phyloP scores from a whole-genome alignment of 1,284 basidiomycete genomes.

The Moesziomyces antarcticus region DNA sequence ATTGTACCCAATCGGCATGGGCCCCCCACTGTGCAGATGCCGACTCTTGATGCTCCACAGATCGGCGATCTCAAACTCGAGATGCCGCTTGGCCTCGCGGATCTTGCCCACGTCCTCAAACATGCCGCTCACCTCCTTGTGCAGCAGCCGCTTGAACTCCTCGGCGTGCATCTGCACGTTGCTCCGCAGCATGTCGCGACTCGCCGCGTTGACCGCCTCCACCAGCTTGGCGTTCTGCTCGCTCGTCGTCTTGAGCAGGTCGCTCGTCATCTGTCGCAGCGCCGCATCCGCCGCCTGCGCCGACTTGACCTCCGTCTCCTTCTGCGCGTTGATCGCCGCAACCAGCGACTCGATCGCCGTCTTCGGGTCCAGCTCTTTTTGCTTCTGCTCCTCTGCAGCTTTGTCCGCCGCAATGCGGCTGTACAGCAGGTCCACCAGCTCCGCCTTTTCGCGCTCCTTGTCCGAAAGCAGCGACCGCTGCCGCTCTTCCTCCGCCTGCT shows the following conservation, averaged over 20 bases:
- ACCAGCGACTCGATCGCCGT: conserved; percentile 60
- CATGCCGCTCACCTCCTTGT: conserved; percentile 53
- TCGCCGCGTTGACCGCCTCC: conserved; percentile 51
- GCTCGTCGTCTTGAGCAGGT: conserved; percentile 42
- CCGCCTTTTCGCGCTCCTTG: conserved; percentile 47
- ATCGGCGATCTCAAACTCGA: conserved; percentile 60
- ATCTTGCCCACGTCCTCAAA: conserved; percentile 65
- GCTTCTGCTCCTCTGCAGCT: conserved; percentile 30
- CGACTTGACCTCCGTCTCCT: conserved; percentile 37
- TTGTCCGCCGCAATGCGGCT: conserved; percentile 34
- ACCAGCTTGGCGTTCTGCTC: conserved; percentile 57
- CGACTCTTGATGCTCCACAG: conserved; percentile 55
- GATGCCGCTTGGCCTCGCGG: conserved; percentile 51
- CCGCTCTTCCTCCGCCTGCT: conserved; percentile 25
- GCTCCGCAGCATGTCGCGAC: conserved; percentile 53
- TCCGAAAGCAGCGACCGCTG: conserved; percentile 21
- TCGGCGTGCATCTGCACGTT: conserved; percentile 58
- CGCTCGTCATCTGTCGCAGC: conserved; percentile 45
- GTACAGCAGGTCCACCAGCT: conserved; percentile 48
- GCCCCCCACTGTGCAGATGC: conserved; percentile 20
- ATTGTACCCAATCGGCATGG: conserved; percentile 14
- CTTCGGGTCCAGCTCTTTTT: conserved; percentile 53
- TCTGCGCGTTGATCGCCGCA: conserved; percentile 52
- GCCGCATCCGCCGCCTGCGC: conserved; percentile 44
- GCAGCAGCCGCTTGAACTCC: conserved; percentile 53